Percentiles rank a stretch among this genome's conserved stretches.
These are phyloP conservation scores for Jamesozyma lodderae DNA, from an alignment of 805 yeast genomes.

Conservation along the genomic window DNA sequence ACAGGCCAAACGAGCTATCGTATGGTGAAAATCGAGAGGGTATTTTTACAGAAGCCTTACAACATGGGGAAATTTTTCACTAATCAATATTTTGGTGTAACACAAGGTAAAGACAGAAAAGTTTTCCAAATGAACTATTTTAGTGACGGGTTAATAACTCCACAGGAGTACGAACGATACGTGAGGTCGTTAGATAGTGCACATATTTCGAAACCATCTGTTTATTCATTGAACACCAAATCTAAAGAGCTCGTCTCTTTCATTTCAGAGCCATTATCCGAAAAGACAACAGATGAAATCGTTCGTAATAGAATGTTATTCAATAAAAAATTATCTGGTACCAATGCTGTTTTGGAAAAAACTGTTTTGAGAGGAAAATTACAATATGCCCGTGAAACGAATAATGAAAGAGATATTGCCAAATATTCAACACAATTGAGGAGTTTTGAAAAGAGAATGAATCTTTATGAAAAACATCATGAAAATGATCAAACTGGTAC, in stretches of 20 bases:
- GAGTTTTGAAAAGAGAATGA: conserved; percentile 33
- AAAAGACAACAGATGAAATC: conserved; percentile 68
- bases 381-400: conserved; percentile 60
- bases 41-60: conserved; percentile 46
- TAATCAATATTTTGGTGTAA: conserved; percentile 54
- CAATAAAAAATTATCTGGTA: conserved; percentile 48
- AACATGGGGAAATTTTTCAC: conserved; percentile 41
- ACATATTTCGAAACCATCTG: conserved; percentile 42
- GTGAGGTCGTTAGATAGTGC: conserved; percentile 50
- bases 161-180: conserved; percentile 68
- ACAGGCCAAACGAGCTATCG: conserved; percentile 63
- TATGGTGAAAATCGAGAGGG: conserved; percentile 70
- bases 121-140: conserved; percentile 69
- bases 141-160: conserved; percentile 65
- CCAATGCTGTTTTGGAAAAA: conserved; percentile 69
- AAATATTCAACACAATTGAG: conserved; percentile 41
- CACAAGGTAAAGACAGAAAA: conserved; percentile 75
- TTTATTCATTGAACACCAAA: conserved; percentile 57
- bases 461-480: conserved; percentile 31
- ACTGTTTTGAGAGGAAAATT: conserved; percentile 64
- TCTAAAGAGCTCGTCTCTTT: conserved; percentile 52
- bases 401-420: conserved; percentile 36
- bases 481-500: conserved; percentile 34
- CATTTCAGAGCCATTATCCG: conserved; percentile 57
- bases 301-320: conserved; percentile 62